Conservation (phyloP, 2,329 filamentous ascomycete genomes). For the Tolypocladium amazonense region DNA sequence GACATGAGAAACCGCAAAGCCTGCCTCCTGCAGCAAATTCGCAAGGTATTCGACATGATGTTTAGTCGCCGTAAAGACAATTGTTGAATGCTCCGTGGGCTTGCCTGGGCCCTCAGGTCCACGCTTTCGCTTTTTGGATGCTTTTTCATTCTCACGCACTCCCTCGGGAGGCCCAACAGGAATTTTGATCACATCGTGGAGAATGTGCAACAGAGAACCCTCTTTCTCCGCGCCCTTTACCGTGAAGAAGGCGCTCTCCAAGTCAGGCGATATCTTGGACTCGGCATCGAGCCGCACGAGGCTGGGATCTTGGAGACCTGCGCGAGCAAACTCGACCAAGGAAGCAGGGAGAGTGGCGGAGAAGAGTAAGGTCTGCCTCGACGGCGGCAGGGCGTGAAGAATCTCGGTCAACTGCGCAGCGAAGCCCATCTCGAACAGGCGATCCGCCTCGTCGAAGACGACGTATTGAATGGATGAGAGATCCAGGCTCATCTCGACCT, state of each 20-base stretch:
- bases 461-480: constrained; percentile 88
- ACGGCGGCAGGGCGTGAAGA: constrained; percentile 72
- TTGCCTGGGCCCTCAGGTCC: constrained; percentile 43
- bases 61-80: constrained; percentile 89
- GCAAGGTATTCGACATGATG: constrained; percentile 94
- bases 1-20: constrained; percentile 85
- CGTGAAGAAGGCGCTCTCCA: constrained; percentile 92
- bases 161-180: constrained; percentile 54
- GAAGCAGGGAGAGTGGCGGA: constrained; percentile 92
- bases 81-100: constrained; percentile 83
- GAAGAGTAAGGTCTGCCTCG: constrained; percentile 84
- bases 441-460: constrained; percentile 95
- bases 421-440: constrained; percentile 98
- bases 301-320: constrained; percentile 84
- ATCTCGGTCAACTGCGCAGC: constrained; percentile 89
- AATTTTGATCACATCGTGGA: constrained; percentile 89
- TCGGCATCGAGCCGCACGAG: constrained; percentile 87
- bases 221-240: constrained; percentile 92
- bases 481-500: constrained; percentile 91
- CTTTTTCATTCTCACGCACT: constrained; percentile 33
- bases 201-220: constrained; percentile 76
- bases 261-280: constrained; percentile 88
- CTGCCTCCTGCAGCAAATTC: constrained; percentile 65
- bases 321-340: constrained; percentile 88
- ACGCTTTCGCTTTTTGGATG: constrained; percentile 65